A percentile compares a stretch with the other conserved stretches of the same genome.
Evolutionary conservation across 192 early-diverging fungal species (phyloP).

Genomic region (Linnemannia zychae): DNA sequence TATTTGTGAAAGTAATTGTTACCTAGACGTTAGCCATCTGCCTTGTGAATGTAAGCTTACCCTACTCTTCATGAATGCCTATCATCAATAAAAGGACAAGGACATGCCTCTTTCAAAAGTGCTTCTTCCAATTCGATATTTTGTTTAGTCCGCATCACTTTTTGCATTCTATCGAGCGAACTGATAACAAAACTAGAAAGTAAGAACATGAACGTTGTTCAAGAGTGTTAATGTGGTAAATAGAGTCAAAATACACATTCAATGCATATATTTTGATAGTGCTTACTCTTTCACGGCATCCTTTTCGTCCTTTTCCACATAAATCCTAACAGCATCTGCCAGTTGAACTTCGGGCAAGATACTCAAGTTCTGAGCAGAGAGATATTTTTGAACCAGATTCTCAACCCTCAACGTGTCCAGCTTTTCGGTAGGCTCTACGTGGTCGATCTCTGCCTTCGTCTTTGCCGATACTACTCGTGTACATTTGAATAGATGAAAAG

Average conservation of each 20-base stretch:
- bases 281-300: slow-evolving; percentile 82
- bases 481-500: background rate
- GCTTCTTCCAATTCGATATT: slow-evolving; percentile 52
- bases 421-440: slow-evolving; percentile 59
- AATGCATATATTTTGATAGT: slow-evolving; percentile 17
- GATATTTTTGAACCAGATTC: slow-evolving; percentile 81
- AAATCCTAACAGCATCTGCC: slow-evolving; percentile 78
- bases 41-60: no score
- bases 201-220: background rate
- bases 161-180: slow-evolving; percentile 39
- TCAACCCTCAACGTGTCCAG: slow-evolving; percentile 80
- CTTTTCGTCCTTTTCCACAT: slow-evolving; percentile 90
- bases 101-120: slow-evolving; percentile 34
- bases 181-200: slow-evolving; percentile 29
- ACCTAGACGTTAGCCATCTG: no score
- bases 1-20: background rate
- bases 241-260: no score
- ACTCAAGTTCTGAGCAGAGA: slow-evolving; percentile 69
- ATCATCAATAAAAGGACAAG: no score
- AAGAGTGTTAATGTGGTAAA: background rate
- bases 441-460: slow-evolving; percentile 31
- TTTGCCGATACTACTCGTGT: slow-evolving; percentile 6
- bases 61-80: no score
- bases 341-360: slow-evolving; percentile 86
- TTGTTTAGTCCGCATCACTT: slow-evolving; percentile 46